Conservation (phyloP, 2,329 filamentous ascomycete genomes). For the Fusarium buharicum region DNA sequence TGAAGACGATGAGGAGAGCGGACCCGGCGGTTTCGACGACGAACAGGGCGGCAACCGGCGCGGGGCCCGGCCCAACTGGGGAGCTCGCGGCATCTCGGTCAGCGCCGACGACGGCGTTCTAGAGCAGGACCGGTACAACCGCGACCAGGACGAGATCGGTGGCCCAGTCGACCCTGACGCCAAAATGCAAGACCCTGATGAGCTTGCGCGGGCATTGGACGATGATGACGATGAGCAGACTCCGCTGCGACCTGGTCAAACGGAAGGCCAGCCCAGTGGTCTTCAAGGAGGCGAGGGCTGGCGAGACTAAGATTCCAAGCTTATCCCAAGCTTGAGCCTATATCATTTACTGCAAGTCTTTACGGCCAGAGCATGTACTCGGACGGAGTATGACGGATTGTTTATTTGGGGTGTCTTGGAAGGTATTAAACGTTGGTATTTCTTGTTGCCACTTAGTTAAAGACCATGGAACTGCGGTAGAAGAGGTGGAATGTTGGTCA, state of each 20-base stretch:
- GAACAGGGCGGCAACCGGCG: constrained; percentile 45
- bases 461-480: constrained; percentile 14
- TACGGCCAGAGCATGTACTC: constrained; percentile 13
- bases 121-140: constrained; percentile 59
- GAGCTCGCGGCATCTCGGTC: constrained; percentile 71
- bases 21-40: constrained; percentile 59
- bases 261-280: constrained; percentile 50
- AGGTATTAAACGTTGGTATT: constrained; percentile 1
- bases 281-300: constrained; percentile 61
- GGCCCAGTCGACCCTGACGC: constrained; percentile 68
- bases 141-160: constrained; percentile 58
- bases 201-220: constrained; percentile 68
- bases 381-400: constrained; percentile 37
- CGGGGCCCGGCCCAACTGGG: constrained; percentile 66
- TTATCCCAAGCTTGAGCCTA: neutral
- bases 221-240: constrained; percentile 61
- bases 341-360: constrained; percentile 17
- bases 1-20: constrained; percentile 70
- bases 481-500: constrained; percentile 16
- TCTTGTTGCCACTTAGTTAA: constrained; percentile 1
- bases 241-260: constrained; percentile 46
- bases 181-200: constrained; percentile 74
- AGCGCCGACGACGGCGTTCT: constrained; percentile 71
- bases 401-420: constrained; percentile 32
- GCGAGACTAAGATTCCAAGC: constrained; percentile 49